phyloP scores from a whole-genome alignment of 352 stramenopile species.

The Globisporangium apiculatum region DNA sequence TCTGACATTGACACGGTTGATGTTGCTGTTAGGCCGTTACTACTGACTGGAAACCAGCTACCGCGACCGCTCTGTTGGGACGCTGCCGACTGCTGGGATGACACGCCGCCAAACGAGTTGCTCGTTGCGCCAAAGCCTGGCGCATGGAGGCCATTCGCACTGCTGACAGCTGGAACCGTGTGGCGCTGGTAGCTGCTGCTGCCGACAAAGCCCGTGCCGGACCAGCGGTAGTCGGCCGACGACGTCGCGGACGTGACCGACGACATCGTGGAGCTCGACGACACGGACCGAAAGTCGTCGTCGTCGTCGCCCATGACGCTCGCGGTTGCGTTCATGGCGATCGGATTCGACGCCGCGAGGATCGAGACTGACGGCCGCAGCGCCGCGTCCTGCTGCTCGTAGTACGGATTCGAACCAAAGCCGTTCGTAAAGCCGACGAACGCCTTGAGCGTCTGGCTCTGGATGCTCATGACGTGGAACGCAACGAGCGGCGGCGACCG shows the following conservation, averaged over 20 bases:
- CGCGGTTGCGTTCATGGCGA: conserved; percentile 34
- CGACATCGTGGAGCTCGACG: conserved; percentile 54
- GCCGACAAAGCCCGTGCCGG: conserved; percentile 69
- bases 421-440: conserved; percentile 72
- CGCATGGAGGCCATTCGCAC: conserved; percentile 1
- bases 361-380: conserved; percentile 62
- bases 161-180: conserved; percentile 11
- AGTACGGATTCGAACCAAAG: conserved; percentile 68
- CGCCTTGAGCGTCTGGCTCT: conserved; percentile 72
- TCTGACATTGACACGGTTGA: background rate
- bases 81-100: conserved; percentile 1
- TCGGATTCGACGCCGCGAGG: conserved; percentile 33
- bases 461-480: conserved; percentile 65
- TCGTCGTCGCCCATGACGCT: conserved; percentile 76
- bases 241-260: conserved; percentile 40
- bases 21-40: background rate
- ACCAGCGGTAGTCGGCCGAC: conserved; percentile 72
- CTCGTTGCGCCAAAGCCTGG: conserved; percentile 13
- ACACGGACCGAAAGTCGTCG: conserved; percentile 75
- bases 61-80: conserved; percentile 14
- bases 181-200: conserved; percentile 52
- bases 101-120: conserved; percentile 27
- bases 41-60: conserved; percentile 56
- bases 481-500: conserved; percentile 58
- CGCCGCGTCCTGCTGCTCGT: conserved; percentile 48